Evolutionary conservation across 2,329 filamentous ascomycete species (phyloP).

Genomic region (Orbilia javanica): DNA sequence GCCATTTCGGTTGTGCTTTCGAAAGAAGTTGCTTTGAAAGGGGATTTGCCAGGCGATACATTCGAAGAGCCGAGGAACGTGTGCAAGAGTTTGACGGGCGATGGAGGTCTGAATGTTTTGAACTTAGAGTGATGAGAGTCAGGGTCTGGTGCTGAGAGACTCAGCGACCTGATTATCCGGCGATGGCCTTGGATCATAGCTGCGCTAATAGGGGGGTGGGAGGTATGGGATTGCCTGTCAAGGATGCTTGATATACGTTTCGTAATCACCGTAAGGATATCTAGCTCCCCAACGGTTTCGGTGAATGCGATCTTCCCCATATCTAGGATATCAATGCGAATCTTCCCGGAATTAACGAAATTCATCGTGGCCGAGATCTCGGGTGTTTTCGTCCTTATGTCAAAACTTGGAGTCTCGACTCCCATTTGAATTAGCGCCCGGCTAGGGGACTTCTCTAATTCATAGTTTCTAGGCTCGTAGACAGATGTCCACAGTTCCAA

Average conservation of each 20-base stretch:
- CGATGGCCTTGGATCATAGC: conserved; percentile 55
- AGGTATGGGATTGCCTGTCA: conserved; percentile 48
- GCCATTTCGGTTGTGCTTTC: conserved; percentile 55
- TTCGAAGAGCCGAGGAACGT: conserved; percentile 50
- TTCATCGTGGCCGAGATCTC: conserved; percentile 54
- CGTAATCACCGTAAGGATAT: conserved; percentile 47
- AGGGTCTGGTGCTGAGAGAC: conserved; percentile 35
- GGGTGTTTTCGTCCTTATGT: conserved; percentile 40
- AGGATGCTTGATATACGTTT: conserved; percentile 54
- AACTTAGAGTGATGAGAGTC: conserved; percentile 52
- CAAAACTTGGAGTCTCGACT: conserved; percentile 45
- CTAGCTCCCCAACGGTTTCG: conserved; percentile 46
- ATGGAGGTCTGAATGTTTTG: conserved; percentile 53
- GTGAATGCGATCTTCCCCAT: conserved; percentile 57
- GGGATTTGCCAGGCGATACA: conserved; percentile 38
- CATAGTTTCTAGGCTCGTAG: conserved; percentile 48
- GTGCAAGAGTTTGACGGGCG: conserved; percentile 54
- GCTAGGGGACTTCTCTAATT: conserved; percentile 40
- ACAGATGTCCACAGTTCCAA: conserved; percentile 56
- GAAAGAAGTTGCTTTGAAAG: conserved; percentile 55
- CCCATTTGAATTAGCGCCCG: conserved; percentile 48
- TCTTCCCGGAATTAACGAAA: conserved; percentile 47
- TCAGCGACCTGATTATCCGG: conserved; percentile 48
- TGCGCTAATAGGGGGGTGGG: conserved; percentile 47
- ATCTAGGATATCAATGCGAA: conserved; percentile 54